These are phyloP conservation scores for Haplosporangium sp. DNA, from an alignment of 371 early-diverging fungal genomes.

Conservation along the genomic window DNA sequence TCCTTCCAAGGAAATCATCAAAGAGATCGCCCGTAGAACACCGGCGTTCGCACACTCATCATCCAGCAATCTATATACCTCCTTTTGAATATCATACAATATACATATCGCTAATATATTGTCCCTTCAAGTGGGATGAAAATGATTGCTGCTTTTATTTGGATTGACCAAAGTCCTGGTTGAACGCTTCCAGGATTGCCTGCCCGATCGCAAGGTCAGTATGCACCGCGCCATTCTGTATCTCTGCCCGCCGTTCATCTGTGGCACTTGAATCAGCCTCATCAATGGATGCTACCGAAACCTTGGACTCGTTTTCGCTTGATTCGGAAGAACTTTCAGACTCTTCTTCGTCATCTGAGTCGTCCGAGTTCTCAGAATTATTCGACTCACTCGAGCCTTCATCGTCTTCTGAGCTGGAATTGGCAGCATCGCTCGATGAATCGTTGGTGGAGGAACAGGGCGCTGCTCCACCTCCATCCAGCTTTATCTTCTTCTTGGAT, in stretches of 20 bases:
- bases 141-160: slow-evolving; percentile 4
- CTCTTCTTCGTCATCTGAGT: slow-evolving; percentile 11
- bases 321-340: neutral
- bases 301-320: neutral
- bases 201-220: slow-evolving; percentile 28
- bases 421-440: slow-evolving; percentile 12
- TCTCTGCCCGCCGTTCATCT: neutral
- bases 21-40: too few species aligned
- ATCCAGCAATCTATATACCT: too few species aligned
- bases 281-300: neutral
- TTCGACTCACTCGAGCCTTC: neutral
- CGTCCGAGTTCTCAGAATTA: slow-evolving; percentile 24
- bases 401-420: slow-evolving; percentile 20
- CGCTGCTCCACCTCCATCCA: slow-evolving; percentile 2
- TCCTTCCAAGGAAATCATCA: too few species aligned
- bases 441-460: slow-evolving; percentile 4
- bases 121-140: too few species aligned
- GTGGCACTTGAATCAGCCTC: neutral
- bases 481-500: slow-evolving; percentile 1
- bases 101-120: too few species aligned
- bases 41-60: too few species aligned
- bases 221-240: neutral
- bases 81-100: too few species aligned
- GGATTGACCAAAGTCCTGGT: slow-evolving; percentile 38
- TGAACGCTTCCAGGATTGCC: slow-evolving; percentile 43